A percentile compares a stretch with the other conserved stretches of the same genome.
Conservation (phyloP, 1,284 basidiomycete species). For the Microbotryum scabiosae region DNA sequence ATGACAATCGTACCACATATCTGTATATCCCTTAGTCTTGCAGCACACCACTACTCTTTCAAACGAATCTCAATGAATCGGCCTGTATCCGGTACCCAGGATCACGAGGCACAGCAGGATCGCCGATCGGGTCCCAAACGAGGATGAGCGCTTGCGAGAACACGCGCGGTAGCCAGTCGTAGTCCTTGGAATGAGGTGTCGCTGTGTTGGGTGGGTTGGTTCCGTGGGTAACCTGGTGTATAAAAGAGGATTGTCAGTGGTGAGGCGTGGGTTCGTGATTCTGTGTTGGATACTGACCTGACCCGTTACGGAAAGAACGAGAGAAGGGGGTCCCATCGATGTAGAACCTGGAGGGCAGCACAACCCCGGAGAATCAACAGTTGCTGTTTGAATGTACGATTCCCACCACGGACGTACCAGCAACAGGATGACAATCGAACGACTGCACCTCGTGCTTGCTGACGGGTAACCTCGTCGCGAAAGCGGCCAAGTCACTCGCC, state of each 20-base stretch:
- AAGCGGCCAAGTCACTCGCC: constrained; percentile 52
- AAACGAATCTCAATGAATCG: constrained; percentile 22
- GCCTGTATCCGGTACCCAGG: constrained; percentile 13
- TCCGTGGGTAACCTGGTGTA: constrained; percentile 56
- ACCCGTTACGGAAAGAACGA: constrained; percentile 23
- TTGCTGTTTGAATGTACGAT: no score
- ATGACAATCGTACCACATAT: no score
- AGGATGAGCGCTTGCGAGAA: constrained; percentile 80
- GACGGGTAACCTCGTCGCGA: constrained; percentile 31
- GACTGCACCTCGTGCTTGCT: constrained; percentile 65
- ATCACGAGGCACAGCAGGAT: background rate
- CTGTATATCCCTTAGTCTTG: no score
- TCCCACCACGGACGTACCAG: constrained; percentile 48
- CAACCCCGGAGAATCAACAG: no score
- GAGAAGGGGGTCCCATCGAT: constrained; percentile 11
- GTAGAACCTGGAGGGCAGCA: no score
- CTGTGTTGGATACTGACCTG: constrained; percentile 5
- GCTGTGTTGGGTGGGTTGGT: constrained; percentile 47
- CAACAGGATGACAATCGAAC: constrained; percentile 77
- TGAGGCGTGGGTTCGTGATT: background rate
- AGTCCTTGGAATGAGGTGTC: constrained; percentile 46
- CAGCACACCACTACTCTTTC: no score
- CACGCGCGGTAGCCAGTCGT: constrained; percentile 68
- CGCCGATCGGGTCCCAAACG: background rate
- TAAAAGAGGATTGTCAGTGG: background rate